Percentiles rank a stretch among this genome's conserved stretches.
Evolutionary conservation across 2,329 filamentous ascomycete species (phyloP).

Genomic region (Trichoderma simmonsii): DNA sequence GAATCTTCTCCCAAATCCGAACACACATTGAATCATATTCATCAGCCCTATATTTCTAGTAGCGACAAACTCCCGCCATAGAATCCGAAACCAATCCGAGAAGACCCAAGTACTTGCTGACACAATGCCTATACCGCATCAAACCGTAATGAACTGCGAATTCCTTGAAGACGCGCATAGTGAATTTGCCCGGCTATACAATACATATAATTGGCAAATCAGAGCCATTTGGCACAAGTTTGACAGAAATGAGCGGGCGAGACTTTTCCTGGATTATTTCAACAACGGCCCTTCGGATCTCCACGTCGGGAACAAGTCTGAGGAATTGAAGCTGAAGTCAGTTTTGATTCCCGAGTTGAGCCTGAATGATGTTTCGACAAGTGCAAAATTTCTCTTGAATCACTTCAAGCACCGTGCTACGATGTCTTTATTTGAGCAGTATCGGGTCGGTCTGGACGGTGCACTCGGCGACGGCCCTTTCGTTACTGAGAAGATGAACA

Average conservation of each 20-base stretch:
- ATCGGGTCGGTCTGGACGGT: conserved; percentile 29
- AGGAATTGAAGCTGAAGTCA: neutral
- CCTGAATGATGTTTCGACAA: neutral
- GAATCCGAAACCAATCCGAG: neutral
- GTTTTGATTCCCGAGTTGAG: neutral
- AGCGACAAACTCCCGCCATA: neutral
- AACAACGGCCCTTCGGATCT: neutral
- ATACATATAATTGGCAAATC: neutral
- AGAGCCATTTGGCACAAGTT: neutral
- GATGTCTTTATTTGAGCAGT: conserved; percentile 34
- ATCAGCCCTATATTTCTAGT: neutral
- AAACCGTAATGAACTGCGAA: neutral
- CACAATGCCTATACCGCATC: neutral
- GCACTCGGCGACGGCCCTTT: conserved; percentile 35
- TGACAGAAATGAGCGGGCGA: neutral
- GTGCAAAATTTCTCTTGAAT: conserved; percentile 14
- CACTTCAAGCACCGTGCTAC: conserved; percentile 39
- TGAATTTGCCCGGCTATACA: neutral
- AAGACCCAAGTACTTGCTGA: neutral
- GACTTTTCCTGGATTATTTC: neutral
- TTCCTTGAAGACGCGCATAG: neutral
- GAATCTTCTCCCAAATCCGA: neutral
- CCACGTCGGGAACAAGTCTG: neutral
- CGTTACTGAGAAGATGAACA: conserved; percentile 34
- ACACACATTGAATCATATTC: neutral